Evolutionary conservation across 108 stramenopile genomes (phyloP), one percentile per base, ranked within the genome.

Genomic region (Cylindrotheca fusiformis): DNA sequence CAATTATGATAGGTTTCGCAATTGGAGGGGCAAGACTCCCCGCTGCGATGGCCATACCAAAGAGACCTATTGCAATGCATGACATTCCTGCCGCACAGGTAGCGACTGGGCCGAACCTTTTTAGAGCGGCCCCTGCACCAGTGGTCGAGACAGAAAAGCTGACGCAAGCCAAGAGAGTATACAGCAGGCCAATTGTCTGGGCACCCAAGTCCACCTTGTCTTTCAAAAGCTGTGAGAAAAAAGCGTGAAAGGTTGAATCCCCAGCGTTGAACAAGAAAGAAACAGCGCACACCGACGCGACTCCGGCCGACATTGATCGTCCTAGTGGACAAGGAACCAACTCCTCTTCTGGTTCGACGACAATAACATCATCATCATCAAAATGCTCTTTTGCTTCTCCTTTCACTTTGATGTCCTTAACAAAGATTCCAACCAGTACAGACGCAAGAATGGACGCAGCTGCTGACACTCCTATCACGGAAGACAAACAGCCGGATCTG

Each of bases 231-330:
- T 6, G 83, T 73, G 8, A 81, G 76, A 52, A 79, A 84, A 66
- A 87, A 84, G 86, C 86, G 60, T 82, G 79, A 54, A 84, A 87
- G 36, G 83, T 78, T 49, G 78, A 72, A 52, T 84, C 83, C 1
- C 81, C 86, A 33, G 71, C 79, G 41, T 87, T 79, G 52, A 82
- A 84, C 4, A 84, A 61, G 48, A 77, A 72, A 4, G 83, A 83
- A 27, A 87, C 76, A 46, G 48, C 47, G 21, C 78, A 81, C 22
- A 60, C 46, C 17, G 81, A 84, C 18, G 83, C 81, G 22, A 84
- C 83, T 24, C 83, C 86, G 20, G 76, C 63, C 81, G 76, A 79
- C 8, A 84, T 46, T 17, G 44, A 68, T 1, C 56, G 59, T 23
- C 83, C 83, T 5, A 87, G 69, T 5, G 86, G 83, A 65, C 83